phyloP scores from a whole-genome alignment of 805 yeast species.

The Cyberlindnera maritima region DNA sequence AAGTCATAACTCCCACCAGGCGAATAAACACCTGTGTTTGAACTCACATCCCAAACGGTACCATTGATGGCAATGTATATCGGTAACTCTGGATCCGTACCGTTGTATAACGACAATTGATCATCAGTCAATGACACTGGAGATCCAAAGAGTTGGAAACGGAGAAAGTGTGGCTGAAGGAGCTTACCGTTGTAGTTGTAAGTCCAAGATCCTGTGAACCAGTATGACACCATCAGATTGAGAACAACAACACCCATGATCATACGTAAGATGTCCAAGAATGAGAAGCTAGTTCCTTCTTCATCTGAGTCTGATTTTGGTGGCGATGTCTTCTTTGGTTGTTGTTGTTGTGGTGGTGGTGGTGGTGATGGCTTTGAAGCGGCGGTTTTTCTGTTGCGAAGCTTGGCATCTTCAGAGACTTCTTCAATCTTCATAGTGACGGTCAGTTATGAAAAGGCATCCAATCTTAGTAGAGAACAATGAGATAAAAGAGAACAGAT shows the following conservation, averaged over 20 bases:
- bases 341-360: no score
- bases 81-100: constrained; percentile 40
- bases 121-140: constrained; percentile 32
- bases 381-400: no score
- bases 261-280: constrained; percentile 24
- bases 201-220: constrained; percentile 25
- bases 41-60: constrained; percentile 51
- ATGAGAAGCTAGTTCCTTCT: constrained; percentile 6
- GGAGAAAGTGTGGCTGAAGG: constrained; percentile 35
- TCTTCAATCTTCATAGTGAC: not conserved
- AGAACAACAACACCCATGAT: constrained; percentile 19
- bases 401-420: not conserved
- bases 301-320: constrained; percentile 2
- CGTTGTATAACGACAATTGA: constrained; percentile 42
- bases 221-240: constrained; percentile 13
- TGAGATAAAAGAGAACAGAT: no score
- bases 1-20: constrained; percentile 44
- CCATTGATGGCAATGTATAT: constrained; percentile 52
- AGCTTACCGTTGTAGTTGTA: constrained; percentile 52
- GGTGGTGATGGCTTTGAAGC: no score
- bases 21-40: constrained; percentile 42
- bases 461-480: no score
- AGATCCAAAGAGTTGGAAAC: constrained; percentile 15
- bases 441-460: not conserved
- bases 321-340: not conserved